phyloP scores from a whole-genome alignment of 768 basidiomycete genomes.

The Crassisporium funariophilum region DNA sequence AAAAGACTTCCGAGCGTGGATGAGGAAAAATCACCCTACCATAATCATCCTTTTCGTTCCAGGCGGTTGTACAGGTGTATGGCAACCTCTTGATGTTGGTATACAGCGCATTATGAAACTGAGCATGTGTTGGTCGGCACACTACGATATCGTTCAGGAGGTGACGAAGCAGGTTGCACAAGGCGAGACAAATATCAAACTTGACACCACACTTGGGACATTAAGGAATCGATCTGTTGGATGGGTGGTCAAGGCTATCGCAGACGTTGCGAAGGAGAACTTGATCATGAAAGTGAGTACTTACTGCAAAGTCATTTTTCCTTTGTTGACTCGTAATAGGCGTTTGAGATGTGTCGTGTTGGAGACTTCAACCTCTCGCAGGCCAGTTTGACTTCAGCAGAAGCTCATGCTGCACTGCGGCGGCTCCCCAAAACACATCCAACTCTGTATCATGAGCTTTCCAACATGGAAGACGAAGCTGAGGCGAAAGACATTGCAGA shows the following conservation, averaged over 20 bases:
- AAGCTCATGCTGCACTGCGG: slow-evolving; percentile 13
- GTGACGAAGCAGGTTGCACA: slow-evolving; percentile 6
- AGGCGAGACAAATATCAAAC: slow-evolving; percentile 4
- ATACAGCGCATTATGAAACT: slow-evolving; percentile 33
- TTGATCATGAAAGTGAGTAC: slow-evolving; percentile 29
- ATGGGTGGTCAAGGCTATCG: slow-evolving; percentile 31
- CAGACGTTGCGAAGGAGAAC: slow-evolving; percentile 25
- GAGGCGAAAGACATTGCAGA: neutral
- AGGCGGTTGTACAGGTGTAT: slow-evolving; percentile 32
- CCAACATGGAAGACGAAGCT: neutral
- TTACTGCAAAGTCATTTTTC: neutral
- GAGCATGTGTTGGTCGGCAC: slow-evolving; percentile 17
- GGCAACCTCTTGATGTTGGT: slow-evolving; percentile 33
- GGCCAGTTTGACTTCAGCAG: slow-evolving; percentile 19
- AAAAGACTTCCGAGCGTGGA: slow-evolving; percentile 34
- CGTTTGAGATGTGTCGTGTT: slow-evolving; percentile 22
- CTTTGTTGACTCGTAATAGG: slow-evolving; percentile 10
- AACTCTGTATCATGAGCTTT: neutral
- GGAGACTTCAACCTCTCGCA: slow-evolving; percentile 27
- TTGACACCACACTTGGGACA: slow-evolving; percentile 22
- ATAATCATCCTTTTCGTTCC: slow-evolving; percentile 35
- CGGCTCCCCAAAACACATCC: slow-evolving; percentile 15
- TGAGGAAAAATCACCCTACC: slow-evolving; percentile 29
- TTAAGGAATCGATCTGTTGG: slow-evolving; percentile 25
- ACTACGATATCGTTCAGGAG: slow-evolving; percentile 30